phyloP scores from a whole-genome alignment of 2,329 filamentous ascomycete genomes.

The Fonsecaea nubica region DNA sequence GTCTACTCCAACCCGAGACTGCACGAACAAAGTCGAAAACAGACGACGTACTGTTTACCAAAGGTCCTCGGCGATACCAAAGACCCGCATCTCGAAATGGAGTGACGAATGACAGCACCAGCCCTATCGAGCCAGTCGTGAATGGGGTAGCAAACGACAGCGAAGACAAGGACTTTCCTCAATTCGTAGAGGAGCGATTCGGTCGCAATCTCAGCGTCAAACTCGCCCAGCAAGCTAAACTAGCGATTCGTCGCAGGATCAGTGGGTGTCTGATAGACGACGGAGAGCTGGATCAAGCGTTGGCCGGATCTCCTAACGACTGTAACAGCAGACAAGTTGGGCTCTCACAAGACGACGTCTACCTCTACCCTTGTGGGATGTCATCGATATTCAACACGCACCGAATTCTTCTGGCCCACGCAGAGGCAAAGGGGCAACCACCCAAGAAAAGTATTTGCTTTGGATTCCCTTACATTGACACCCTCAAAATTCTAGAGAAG shows the following conservation, averaged over 20 bases:
- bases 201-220: constrained; percentile 85
- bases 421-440: constrained; percentile 56
- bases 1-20: constrained; percentile 58
- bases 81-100: constrained; percentile 62
- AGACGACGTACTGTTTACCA: constrained; percentile 52
- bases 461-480: constrained; percentile 98
- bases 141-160: constrained; percentile 38
- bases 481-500: constrained; percentile 91
- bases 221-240: constrained; percentile 79
- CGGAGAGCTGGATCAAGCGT: constrained; percentile 67
- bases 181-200: constrained; percentile 92
- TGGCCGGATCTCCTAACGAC: constrained; percentile 51
- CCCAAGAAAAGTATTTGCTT: constrained; percentile 78
- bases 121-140: constrained; percentile 19
- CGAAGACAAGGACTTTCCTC: constrained; percentile 70
- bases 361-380: constrained; percentile 89
- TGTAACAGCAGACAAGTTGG: constrained; percentile 55
- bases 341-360: constrained; percentile 85
- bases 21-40: constrained; percentile 32
- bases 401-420: constrained; percentile 70
- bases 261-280: constrained; percentile 81
- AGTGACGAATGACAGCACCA: constrained; percentile 44
- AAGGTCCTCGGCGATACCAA: constrained; percentile 83
- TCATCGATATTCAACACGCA: constrained; percentile 93
- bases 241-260: constrained; percentile 85